Conservation (phyloP, 345 rosid genomes). For the Murraya koenigii region DNA sequence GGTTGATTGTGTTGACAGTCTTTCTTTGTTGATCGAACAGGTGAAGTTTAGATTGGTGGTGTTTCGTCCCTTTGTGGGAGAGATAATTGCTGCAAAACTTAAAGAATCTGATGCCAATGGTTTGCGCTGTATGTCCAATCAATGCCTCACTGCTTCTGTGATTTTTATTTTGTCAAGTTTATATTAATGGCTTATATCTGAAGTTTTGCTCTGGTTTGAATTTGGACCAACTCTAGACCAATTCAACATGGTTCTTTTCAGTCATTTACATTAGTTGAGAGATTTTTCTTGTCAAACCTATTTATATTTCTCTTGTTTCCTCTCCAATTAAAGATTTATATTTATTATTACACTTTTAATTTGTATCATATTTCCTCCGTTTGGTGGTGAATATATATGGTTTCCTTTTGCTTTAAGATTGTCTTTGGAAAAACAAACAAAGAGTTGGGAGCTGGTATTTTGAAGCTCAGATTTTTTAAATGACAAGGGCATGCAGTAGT, state of each 20-base stretch:
- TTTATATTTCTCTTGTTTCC: not conserved
- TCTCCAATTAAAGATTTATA: not conserved
- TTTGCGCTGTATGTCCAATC: slow-evolving; percentile 63
- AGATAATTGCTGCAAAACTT: slow-evolving; percentile 68
- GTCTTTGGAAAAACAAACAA: not conserved
- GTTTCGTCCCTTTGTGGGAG: slow-evolving; percentile 91
- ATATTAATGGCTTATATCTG: not conserved
- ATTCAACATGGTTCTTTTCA: not conserved
- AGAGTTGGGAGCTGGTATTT: not conserved
- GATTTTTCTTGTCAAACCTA: not conserved
- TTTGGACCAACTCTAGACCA: not conserved
- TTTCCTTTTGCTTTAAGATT: not conserved
- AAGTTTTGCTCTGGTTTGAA: not conserved
- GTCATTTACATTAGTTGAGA: not conserved
- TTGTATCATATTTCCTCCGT: not conserved
- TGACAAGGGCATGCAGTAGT: not conserved
- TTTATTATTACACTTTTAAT: not conserved
- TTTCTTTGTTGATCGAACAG: slow-evolving; percentile 36
- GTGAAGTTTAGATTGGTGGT: slow-evolving; percentile 68
- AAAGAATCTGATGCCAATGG: slow-evolving; percentile 71
- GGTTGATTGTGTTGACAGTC: not conserved
- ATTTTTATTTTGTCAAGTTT: not conserved
- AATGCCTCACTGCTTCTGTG: not conserved
- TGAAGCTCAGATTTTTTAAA: not conserved
- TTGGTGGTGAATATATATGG: not conserved